phyloP scores from a whole-genome alignment of 2,329 filamentous ascomycete genomes.

The Fusarium continuum region DNA sequence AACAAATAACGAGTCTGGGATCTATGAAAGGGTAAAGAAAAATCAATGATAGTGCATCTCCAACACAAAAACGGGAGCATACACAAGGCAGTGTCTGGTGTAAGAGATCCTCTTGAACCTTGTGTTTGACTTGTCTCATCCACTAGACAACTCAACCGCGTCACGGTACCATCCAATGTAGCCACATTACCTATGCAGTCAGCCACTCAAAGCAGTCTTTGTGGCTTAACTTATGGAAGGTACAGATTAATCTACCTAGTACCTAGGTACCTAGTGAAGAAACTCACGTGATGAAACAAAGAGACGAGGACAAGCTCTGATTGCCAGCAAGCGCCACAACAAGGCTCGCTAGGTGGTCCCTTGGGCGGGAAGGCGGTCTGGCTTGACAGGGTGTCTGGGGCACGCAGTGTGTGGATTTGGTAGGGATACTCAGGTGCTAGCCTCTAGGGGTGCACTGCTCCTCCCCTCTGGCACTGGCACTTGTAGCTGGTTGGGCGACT shows the following conservation, averaged over 20 bases:
- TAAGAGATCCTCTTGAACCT: conserved; percentile 26
- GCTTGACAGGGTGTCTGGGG: conserved; percentile 33
- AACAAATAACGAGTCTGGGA: neutral
- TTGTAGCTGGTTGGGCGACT: conserved; percentile 29
- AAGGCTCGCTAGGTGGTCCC: conserved; percentile 34
- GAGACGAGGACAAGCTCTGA: conserved; percentile 25
- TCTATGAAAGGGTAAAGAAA: neutral
- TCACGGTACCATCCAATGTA: conserved; percentile 27
- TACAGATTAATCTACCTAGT: too few species aligned
- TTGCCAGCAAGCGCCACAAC: conserved; percentile 23
- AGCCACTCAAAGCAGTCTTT: conserved; percentile 11
- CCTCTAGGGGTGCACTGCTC: conserved; percentile 21
- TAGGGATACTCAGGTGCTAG: conserved; percentile 1
- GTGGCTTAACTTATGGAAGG: too few species aligned
- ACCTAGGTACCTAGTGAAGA: too few species aligned
- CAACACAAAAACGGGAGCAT: neutral
- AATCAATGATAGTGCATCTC: neutral
- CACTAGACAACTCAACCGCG: conserved; percentile 29
- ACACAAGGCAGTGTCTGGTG: conserved; percentile 14
- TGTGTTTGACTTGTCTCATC: conserved; percentile 24
- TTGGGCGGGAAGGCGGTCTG: conserved; percentile 42
- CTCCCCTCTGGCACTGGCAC: conserved; percentile 24
- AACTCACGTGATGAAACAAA: conserved; percentile 32
- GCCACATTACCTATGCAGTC: conserved; percentile 11
- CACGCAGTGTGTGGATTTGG: conserved; percentile 31